These are phyloP conservation scores for Theobroma cacao DNA, from an alignment of 345 rosid genomes.

Conservation along the genomic window DNA sequence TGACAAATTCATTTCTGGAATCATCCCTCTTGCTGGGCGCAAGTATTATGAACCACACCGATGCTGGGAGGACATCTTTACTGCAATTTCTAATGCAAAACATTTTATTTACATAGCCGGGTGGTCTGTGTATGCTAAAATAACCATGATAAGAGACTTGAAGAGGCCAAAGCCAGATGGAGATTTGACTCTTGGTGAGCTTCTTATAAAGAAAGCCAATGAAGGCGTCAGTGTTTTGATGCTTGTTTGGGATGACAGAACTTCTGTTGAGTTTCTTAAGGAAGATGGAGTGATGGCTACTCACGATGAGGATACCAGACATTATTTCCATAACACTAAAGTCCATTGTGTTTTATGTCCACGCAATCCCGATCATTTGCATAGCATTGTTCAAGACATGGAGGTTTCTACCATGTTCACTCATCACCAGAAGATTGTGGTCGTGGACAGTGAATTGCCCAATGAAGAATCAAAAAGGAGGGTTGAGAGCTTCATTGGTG, in stretches of 20 bases:
- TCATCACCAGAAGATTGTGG: conserved; percentile 57
- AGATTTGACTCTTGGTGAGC: conserved; percentile 46
- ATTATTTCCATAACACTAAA: conserved; percentile 35
- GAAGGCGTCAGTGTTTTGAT: conserved; percentile 51
- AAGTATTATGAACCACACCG: conserved; percentile 30
- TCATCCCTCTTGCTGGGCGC: conserved; percentile 31
- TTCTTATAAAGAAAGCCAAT: conserved; percentile 45
- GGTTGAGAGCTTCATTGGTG: conserved; percentile 56
- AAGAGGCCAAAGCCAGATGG: conserved; percentile 32
- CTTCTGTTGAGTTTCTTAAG: conserved; percentile 44
- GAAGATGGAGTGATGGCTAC: conserved; percentile 57
- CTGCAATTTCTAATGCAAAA: conserved; percentile 42
- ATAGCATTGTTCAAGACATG: conserved; percentile 36
- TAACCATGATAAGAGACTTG: conserved; percentile 43
- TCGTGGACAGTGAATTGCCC: conserved; percentile 36
- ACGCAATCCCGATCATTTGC: conserved; percentile 42
- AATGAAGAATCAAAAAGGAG: conserved; percentile 28
- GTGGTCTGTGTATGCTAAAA: conserved; percentile 48
- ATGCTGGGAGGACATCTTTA: conserved; percentile 60
- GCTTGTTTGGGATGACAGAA: conserved; percentile 69
- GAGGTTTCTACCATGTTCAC: conserved; percentile 46
- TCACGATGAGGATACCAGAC: conserved; percentile 51
- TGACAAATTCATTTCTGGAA: conserved; percentile 27
- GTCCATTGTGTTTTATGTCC: conserved; percentile 58
- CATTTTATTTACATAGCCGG: conserved; percentile 53